Percentiles rank a stretch among this genome's conserved stretches.
Conservation (phyloP, 805 yeast species). For the Kodamaea lidongshanica region DNA sequence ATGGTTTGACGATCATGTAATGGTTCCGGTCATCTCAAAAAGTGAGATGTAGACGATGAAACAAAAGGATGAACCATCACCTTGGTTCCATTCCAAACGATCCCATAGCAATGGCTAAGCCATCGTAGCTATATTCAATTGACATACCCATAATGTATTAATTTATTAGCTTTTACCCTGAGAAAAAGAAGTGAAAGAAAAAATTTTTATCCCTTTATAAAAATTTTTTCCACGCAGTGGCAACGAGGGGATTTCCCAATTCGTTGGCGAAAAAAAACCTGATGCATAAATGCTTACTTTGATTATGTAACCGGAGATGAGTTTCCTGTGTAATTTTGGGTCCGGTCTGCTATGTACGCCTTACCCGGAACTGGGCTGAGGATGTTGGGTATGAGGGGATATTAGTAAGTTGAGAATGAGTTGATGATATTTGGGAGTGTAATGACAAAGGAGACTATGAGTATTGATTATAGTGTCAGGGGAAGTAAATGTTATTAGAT, state of each 20-base stretch:
- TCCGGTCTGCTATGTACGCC: not conserved
- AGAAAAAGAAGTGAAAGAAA: constrained; percentile 11
- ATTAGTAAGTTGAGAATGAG: not conserved
- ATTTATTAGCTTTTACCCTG: constrained; percentile 6
- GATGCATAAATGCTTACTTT: not conserved
- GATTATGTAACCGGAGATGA: not conserved
- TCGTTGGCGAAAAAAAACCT: no score
- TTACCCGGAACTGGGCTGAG: not conserved
- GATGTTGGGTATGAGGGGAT: not conserved
- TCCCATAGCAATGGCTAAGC: not conserved
- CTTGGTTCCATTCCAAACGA: constrained; percentile 1
- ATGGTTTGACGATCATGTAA: constrained; percentile 1
- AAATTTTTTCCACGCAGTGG: constrained; percentile 3
- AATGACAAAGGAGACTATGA: no score
- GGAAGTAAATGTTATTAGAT: not conserved
- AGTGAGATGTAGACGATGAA: constrained; percentile 2
- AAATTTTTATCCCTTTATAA: constrained; percentile 7
- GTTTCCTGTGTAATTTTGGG: constrained; percentile 1
- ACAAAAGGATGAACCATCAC: no score
- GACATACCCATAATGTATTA: constrained; percentile 8
- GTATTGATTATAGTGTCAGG: not conserved
- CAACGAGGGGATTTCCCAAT: constrained; percentile 10
- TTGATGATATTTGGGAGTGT: no score
- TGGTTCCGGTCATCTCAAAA: constrained; percentile 1
- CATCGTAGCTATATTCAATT: not conserved